Evolutionary conservation across 2,329 filamentous ascomycete genomes (phyloP), one percentile per base, ranked within the genome.

Genomic region (Talaromyces amestolkiae): DNA sequence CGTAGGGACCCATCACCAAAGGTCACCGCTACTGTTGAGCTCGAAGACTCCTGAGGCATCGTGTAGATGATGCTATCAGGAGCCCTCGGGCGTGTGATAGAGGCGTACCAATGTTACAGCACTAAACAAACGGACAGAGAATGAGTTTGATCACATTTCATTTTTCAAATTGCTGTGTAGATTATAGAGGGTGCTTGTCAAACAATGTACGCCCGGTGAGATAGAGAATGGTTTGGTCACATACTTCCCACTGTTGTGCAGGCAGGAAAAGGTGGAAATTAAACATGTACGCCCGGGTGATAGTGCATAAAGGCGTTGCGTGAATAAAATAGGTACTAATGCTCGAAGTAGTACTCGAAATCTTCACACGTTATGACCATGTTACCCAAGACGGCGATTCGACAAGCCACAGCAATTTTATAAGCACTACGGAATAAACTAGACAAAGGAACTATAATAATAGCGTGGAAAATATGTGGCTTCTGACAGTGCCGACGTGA

Each of bases 351-450:
- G 31, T 56, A 56, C 31, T 56, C 11, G 53, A 22, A 31, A 33
- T 53, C 49, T 33, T 53, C 49, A 53, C 54, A 31, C 17, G 19
- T 58, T 59, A n/a, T 19, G 56, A 45, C 56, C 37, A 41, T 39
- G 56, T 45, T 59, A 27, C 56, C 56, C 37, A 39, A 59, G 35
- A 43, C 19, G 27, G 27, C 27, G 27, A 31, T 31, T 31, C 35
- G 13, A 13, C 37, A 59, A 43, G 22, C 54, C 54, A 58, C 35
- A n/a, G n/a, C 9, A 19, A 37, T 54, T 37, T 35, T 8, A 10
- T 7, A n/a, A 56, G 47, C 15, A 51, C 47, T 15, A 56, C 53
- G 37, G 22, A 56, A 3, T 54, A 17, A 22, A 56, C 5, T 56
- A 39, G 33, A 15, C 17, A 10, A n/a, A 8, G 19, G 27, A 19